These are phyloP conservation scores for Spergularia bocconei DNA, from an alignment of 148 eudicot species.

Conservation along the genomic window DNA sequence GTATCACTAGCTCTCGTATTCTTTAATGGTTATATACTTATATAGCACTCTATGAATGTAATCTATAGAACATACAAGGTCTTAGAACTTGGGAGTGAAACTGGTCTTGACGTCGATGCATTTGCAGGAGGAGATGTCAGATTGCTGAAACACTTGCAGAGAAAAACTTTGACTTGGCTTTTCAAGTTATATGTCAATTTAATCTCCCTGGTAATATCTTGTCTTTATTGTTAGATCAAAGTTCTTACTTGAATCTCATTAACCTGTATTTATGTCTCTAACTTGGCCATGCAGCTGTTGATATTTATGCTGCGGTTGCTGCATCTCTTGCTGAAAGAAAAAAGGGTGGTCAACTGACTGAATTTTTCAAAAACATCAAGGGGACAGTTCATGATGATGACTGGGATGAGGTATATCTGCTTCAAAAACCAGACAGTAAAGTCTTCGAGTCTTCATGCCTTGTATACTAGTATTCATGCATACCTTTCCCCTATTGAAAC, in stretches of 20 bases:
- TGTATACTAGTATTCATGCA: background rate
- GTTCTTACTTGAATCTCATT: conserved; percentile 1
- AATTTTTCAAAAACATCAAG: conserved; percentile 85
- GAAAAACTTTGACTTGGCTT: conserved; percentile 93
- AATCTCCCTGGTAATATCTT: conserved; percentile 69
- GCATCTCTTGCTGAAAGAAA: conserved; percentile 99
- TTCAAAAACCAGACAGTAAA: background rate
- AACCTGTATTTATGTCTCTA: conserved; percentile 21
- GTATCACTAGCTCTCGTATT: background rate
- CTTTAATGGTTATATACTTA: background rate
- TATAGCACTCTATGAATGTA: background rate
- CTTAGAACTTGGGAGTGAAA: background rate
- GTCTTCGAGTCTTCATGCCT: conserved; percentile 1
- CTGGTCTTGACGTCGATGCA: conserved; percentile 10
- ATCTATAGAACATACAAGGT: background rate
- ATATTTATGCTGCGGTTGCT: conserved; percentile 98
- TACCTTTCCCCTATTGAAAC: too few species aligned
- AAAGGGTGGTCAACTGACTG: conserved; percentile 83
- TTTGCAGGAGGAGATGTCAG: conserved; percentile 85
- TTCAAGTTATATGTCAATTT: conserved; percentile 76
- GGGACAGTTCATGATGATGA: conserved; percentile 91
- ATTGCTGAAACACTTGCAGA: conserved; percentile 94
- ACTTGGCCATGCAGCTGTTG: conserved; percentile 61
- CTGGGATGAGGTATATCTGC: conserved; percentile 79
- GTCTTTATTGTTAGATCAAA: background rate